Conservation (phyloP, 768 basidiomycete genomes). For the Mycena sanguinolenta region DNA sequence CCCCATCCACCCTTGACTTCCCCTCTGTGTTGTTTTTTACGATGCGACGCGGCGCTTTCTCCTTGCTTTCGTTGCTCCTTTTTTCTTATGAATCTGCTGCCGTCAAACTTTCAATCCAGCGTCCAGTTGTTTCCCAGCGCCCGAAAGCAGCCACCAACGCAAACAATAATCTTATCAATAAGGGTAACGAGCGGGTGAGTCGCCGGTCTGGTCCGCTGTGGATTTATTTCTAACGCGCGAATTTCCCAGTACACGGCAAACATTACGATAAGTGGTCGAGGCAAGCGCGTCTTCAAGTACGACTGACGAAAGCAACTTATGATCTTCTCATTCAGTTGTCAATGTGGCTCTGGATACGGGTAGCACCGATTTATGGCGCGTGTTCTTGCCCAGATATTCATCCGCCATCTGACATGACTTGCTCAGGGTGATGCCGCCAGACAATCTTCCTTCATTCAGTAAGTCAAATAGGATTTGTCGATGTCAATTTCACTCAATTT, state of each 20-base stretch:
- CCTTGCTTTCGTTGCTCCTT: conserved; percentile 26
- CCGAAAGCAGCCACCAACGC: neutral
- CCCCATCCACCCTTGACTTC: neutral
- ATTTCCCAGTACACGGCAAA: conserved; percentile 31
- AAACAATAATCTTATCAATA: conserved; percentile 36
- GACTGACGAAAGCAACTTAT: neutral
- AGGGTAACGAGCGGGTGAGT: conserved; percentile 31
- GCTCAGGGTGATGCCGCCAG: conserved; percentile 33
- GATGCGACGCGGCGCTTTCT: conserved; percentile 27
- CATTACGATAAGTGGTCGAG: conserved; percentile 34
- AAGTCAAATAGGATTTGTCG: too few species aligned
- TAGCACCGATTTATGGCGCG: conserved; percentile 34
- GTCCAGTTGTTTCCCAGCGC: conserved; percentile 8
- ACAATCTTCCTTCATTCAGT: conserved; percentile 32
- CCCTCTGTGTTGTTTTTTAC: conserved; percentile 8
- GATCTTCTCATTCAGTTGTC: conserved; percentile 21
- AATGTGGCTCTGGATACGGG: conserved; percentile 35
- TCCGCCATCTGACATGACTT: neutral
- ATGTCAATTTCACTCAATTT: too few species aligned
- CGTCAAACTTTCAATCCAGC: conserved; percentile 21
- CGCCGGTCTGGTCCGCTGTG: neutral
- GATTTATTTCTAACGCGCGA: neutral
- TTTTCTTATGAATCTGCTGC: conserved; percentile 27
- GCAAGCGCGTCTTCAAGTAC: conserved; percentile 2
- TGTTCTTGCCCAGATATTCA: neutral